Evolutionary conservation across 768 basidiomycete genomes (phyloP).

Genomic region (Heimioporus sp.): DNA sequence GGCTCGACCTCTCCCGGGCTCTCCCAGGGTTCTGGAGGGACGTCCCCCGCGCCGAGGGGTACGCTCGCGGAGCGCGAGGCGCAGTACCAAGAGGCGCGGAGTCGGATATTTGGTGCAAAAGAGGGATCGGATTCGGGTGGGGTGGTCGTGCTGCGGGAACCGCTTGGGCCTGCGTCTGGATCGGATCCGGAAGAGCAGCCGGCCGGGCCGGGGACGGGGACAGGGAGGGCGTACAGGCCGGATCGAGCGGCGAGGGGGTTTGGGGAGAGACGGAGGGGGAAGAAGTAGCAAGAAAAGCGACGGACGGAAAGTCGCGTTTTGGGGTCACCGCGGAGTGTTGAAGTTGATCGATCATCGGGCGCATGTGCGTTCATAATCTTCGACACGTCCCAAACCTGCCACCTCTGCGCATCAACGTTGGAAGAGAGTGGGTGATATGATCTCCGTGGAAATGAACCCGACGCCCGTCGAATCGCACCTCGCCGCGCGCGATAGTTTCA

Average conservation of each 20-base stretch:
- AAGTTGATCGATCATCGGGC: too few species aligned
- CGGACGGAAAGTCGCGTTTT: not conserved
- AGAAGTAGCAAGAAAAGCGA: conserved; percentile 2
- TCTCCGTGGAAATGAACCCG: conserved; percentile 14
- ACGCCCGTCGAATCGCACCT: not conserved
- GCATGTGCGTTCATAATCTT: not conserved
- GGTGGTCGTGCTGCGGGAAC: conserved; percentile 29
- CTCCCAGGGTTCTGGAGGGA: conserved; percentile 6
- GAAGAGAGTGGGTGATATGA: not conserved
- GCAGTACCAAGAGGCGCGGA: conserved; percentile 69
- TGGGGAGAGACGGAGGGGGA: conserved; percentile 21
- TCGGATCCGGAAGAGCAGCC: not conserved
- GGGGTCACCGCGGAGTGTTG: conserved; percentile 8
- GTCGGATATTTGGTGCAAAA: conserved; percentile 61
- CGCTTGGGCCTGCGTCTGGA: conserved; percentile 28
- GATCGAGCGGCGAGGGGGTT: conserved; percentile 26
- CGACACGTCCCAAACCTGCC: not conserved
- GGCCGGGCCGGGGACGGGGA: too few species aligned
- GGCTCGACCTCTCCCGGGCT: conserved; percentile 10
- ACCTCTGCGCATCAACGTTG: not conserved
- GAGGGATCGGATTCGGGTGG: conserved; percentile 3
- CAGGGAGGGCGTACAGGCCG: not conserved
- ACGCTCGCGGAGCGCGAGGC: conserved; percentile 65
- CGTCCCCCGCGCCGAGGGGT: conserved; percentile 23
- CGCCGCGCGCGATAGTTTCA: not conserved